Conservation (phyloP, 331 rosid species). For the Stylosanthes scabra region DNA sequence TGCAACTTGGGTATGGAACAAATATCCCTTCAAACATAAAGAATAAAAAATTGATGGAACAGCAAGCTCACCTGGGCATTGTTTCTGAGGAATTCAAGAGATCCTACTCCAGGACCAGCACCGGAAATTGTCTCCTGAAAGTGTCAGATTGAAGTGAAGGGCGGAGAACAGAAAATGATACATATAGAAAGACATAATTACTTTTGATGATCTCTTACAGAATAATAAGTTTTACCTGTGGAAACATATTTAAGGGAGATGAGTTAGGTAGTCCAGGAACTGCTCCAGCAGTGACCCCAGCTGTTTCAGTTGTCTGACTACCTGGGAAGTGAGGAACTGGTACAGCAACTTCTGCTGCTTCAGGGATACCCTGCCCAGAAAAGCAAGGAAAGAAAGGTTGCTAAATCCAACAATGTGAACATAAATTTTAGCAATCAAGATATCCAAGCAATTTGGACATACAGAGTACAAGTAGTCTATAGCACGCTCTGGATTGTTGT, state of each 20-base stretch:
- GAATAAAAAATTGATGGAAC: neutral
- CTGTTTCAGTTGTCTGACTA: constrained; percentile 63
- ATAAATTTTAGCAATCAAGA: constrained; percentile 30
- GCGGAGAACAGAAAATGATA: neutral
- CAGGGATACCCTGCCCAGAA: constrained; percentile 76
- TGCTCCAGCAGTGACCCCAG: constrained; percentile 51
- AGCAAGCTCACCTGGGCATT: constrained; percentile 65
- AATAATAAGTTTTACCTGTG: constrained; percentile 56
- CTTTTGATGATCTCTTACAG: neutral
- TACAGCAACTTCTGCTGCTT: constrained; percentile 74
- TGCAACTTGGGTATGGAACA: constrained; percentile 4
- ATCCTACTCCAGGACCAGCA: constrained; percentile 69
- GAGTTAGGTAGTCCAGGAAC: constrained; percentile 75
- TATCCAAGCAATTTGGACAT: constrained; percentile 30
- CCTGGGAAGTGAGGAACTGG: constrained; percentile 58
- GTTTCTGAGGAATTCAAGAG: constrained; percentile 82
- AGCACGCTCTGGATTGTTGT: constrained; percentile 95
- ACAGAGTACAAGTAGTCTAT: constrained; percentile 97
- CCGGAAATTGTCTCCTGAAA: constrained; percentile 68
- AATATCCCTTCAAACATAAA: neutral
- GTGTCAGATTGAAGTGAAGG: constrained; percentile 26
- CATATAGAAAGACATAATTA: no score
- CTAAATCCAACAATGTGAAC: constrained; percentile 10
- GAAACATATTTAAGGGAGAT: constrained; percentile 86
- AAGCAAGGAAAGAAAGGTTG: constrained; percentile 23